Evolutionary conservation across 2,329 filamentous ascomycete genomes (phyloP).

Genomic region (Fusarium clavum): DNA sequence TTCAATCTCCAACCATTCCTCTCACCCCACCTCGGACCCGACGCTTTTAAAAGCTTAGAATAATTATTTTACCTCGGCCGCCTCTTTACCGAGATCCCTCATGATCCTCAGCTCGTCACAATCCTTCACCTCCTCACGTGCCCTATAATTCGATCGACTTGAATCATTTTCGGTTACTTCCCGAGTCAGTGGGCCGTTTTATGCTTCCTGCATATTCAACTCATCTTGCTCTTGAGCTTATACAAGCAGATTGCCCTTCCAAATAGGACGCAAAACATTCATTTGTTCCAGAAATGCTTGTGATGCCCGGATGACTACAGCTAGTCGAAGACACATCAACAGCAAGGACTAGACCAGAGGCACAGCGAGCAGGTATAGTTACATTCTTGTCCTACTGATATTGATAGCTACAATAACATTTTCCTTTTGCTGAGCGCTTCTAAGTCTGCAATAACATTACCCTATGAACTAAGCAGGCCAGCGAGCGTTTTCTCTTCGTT

Average conservation of each 20-base stretch:
- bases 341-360: neutral
- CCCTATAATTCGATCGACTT: neutral
- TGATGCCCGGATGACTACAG: neutral
- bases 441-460: constrained; percentile 16
- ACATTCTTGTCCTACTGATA: constrained; percentile 19
- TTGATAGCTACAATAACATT: constrained; percentile 1
- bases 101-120: neutral
- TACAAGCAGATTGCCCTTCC: neutral
- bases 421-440: constrained; percentile 20
- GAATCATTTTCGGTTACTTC: constrained; percentile 31
- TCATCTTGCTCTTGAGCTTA: neutral
- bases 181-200: constrained; percentile 24
- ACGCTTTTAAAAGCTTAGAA: neutral
- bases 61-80: constrained; percentile 35
- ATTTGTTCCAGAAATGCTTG: neutral
- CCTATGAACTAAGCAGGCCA: constrained; percentile 50
- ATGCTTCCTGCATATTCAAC: neutral
- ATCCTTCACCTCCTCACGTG: constrained; percentile 27
- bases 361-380: constrained; percentile 2
- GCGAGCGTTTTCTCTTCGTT: constrained; percentile 66
- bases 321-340: neutral
- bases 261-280: too few relatives aligned
- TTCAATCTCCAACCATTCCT: constrained; percentile 10
- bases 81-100: constrained; percentile 25
- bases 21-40: constrained; percentile 4